Evolutionary conservation across 345 rosid species (phyloP).

Genomic region (Acer yangbiense): DNA sequence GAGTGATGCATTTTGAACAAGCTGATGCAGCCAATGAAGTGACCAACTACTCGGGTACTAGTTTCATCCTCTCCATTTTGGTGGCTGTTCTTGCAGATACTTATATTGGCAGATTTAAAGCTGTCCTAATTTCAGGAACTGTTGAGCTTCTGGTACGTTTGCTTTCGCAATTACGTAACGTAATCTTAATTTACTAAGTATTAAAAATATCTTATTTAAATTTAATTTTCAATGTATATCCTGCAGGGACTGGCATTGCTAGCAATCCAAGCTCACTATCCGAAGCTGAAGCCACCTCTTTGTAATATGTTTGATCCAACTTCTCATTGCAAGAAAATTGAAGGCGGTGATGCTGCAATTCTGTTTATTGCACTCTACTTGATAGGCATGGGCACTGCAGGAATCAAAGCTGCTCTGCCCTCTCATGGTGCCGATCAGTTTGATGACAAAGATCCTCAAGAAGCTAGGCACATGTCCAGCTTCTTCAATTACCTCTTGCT

Average conservation of each 20-base stretch:
- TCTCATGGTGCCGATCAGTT: constrained; percentile 68
- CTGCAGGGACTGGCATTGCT: constrained; percentile 49
- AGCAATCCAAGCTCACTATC: constrained; percentile 54
- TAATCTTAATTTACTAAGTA: too few relatives aligned
- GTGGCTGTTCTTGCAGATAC: constrained; percentile 53
- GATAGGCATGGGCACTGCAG: constrained; percentile 49
- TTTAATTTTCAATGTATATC: neutral
- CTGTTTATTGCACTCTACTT: constrained; percentile 50
- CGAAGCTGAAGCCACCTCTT: constrained; percentile 44
- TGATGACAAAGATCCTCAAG: constrained; percentile 49
- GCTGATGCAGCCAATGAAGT: constrained; percentile 59
- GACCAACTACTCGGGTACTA: constrained; percentile 55
- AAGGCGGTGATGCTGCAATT: constrained; percentile 37
- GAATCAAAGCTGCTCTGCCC: constrained; percentile 54
- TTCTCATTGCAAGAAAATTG: constrained; percentile 40
- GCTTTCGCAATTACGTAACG: neutral
- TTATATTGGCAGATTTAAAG: constrained; percentile 49
- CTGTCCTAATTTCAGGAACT: constrained; percentile 43
- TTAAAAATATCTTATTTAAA: too few relatives aligned
- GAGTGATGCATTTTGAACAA: constrained; percentile 49
- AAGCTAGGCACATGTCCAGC: constrained; percentile 53
- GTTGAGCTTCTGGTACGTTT: constrained; percentile 50
- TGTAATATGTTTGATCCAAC: constrained; percentile 43
- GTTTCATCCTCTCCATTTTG: constrained; percentile 45
- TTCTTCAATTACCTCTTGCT: constrained; percentile 54